phyloP scores from a whole-genome alignment of 2,329 filamentous ascomycete genomes.

The Cadophora luteo-olivacea region DNA sequence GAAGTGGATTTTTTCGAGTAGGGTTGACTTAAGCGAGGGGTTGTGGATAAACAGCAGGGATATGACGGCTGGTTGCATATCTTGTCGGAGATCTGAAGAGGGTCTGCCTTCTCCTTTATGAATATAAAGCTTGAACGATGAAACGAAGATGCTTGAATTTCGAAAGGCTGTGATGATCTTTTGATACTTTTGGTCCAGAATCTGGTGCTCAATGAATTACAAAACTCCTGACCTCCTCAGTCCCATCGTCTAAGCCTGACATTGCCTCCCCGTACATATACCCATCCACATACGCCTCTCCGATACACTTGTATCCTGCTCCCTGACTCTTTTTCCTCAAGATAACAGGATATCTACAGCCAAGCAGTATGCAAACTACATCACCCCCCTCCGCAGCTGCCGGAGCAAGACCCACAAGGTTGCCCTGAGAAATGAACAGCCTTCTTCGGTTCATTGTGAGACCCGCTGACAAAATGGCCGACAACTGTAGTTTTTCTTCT shows the following conservation, averaged over 20 bases:
- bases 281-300: constrained; percentile 41
- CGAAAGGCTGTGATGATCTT: too few species aligned
- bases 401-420: constrained; percentile 34
- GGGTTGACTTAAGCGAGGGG: background rate
- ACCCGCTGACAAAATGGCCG: constrained; percentile 33
- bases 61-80: background rate
- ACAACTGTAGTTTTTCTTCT: constrained; percentile 29
- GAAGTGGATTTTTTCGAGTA: background rate
- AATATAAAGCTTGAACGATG: too few species aligned
- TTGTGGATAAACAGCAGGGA: background rate
- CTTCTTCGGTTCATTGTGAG: constrained; percentile 37
- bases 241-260: constrained; percentile 24
- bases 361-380: constrained; percentile 36
- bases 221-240: constrained; percentile 26
- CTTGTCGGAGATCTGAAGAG: background rate
- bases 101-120: too few species aligned
- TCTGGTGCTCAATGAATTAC: constrained; percentile 35
- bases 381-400: constrained; percentile 33
- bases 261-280: constrained; percentile 41
- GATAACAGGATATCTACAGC: constrained; percentile 40
- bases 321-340: constrained; percentile 25
- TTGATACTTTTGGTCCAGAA: too few species aligned
- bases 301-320: constrained; percentile 33
- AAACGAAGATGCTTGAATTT: too few species aligned
- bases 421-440: constrained; percentile 29